Evolutionary conservation across 2,329 filamentous ascomycete genomes (phyloP).

Genomic region (Fusarium temperatum): DNA sequence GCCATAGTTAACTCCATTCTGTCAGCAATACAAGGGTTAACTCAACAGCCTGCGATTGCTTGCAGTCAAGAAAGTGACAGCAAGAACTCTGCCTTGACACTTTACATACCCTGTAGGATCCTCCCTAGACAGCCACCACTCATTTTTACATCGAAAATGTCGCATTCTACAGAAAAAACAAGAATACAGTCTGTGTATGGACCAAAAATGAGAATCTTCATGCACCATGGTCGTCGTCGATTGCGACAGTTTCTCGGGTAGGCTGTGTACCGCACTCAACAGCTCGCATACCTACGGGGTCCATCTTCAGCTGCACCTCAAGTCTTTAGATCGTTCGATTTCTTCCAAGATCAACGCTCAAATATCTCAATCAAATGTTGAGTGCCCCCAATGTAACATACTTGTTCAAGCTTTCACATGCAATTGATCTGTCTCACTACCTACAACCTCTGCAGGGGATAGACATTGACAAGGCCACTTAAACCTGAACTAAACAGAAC

Average conservation of each 20-base stretch:
- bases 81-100: too few species aligned
- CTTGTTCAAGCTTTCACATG: conserved; percentile 67
- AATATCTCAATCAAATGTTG: conserved; percentile 68
- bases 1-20: too few species aligned
- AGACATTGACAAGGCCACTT: conserved; percentile 53
- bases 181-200: conserved; percentile 58
- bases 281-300: conserved; percentile 68
- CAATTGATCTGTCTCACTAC: conserved; percentile 59
- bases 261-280: conserved; percentile 76
- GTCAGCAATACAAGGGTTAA: too few species aligned
- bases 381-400: conserved; percentile 73
- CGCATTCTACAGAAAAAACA: rapidly evolving
- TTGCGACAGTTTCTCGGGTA: conserved; percentile 69
- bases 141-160: rapidly evolving
- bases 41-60: too few species aligned
- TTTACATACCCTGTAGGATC: not conserved
- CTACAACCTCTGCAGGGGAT: conserved; percentile 64
- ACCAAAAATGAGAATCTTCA: conserved; percentile 60
- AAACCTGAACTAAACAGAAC: rapidly evolving
- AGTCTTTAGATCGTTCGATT: conserved; percentile 35
- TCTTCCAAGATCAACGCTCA: rapidly evolving
- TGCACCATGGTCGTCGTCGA: conserved; percentile 72
- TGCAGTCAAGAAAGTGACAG: not conserved
- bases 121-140: rapidly evolving
- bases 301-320: conserved; percentile 60